These are phyloP conservation scores for Pseudomicrostroma phylloplanum DNA, from an alignment of 1,284 basidiomycete genomes.

Conservation along the genomic window DNA sequence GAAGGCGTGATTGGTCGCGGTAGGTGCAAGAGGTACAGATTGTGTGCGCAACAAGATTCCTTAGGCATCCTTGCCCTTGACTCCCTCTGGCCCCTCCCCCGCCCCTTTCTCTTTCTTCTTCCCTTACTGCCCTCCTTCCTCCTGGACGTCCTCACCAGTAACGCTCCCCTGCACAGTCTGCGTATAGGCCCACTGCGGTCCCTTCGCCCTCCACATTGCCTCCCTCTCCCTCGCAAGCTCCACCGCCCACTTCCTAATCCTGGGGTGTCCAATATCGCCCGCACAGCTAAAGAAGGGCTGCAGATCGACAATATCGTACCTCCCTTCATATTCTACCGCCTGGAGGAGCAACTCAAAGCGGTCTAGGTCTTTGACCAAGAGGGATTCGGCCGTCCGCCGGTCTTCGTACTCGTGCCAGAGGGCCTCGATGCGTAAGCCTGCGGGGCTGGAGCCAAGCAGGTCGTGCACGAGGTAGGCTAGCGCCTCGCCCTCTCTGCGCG, in stretches of 20 bases:
- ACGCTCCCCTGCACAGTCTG: not conserved
- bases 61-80: too few relatives aligned
- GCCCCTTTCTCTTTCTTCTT: not conserved
- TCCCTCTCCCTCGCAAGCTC: conserved; percentile 29
- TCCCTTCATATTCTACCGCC: conserved; percentile 54
- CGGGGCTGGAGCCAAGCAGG: conserved; percentile 76
- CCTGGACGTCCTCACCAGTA: not conserved
- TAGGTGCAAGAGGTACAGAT: too few relatives aligned
- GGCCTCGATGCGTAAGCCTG: conserved; percentile 67
- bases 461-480: conserved; percentile 75
- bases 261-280: conserved; percentile 21
- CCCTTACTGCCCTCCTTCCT: not conserved
- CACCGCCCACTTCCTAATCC: conserved; percentile 28
- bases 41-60: too few relatives aligned
- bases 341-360: conserved; percentile 81
- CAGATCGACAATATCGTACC: conserved; percentile 35
- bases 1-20: too few relatives aligned
- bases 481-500: conserved; percentile 73
- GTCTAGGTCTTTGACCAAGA: conserved; percentile 92
- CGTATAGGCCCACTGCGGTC: conserved; percentile 19
- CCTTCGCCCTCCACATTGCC: conserved; percentile 26
- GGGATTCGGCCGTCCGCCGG: conserved; percentile 70
- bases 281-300: conserved; percentile 42
- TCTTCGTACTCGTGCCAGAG: conserved; percentile 94
- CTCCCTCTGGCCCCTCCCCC: not conserved